Base-by-base conservation (phyloP, 2,329 filamentous ascomycete genomes). In the Fusarium albosuccineum region DNA sequence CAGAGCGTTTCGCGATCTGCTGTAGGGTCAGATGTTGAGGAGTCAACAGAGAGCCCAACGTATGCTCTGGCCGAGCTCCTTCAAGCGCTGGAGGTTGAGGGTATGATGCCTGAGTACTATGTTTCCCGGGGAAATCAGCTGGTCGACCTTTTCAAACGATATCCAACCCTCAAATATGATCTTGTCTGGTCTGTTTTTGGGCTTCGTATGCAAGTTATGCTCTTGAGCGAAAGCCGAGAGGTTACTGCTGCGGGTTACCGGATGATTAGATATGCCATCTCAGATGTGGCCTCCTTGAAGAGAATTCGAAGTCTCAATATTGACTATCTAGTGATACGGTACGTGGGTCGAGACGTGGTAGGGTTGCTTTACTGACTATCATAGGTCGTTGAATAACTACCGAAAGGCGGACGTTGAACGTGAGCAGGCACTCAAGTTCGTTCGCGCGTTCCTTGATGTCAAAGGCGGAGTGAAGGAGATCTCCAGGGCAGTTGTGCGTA, bases 141-240 rank as follows among this genome's bases (percentile, higher is more conserved):
- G 9, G 96, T 98, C n/a, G 92, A 97, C 65, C 84, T 99, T n/a
- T 97, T 99, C 81, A 97, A 95, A 77, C 87, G 93, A 54, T 89
- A 98, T 78, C 93, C 94, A 1, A 95, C 93, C 1, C 85, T 99
- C 59, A 99, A 99, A 76, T 97, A 98, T 77, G 97, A 99, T 78
- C 82, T 99, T 49, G 94, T 93, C 2, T 99, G 96, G 96, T 92
- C 94, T 5, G 90, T 97, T 2, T 99, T 99, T 79, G 96, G 97
- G 2, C 81, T 97, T 49, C 88, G 96, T 42, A 94, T 98, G 83
- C 96, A 99, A 79, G 90, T 93, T 70, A 97, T 99, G 93, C 89
- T 99, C 22, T 83, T 99, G 58, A 97, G 95, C 75, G 95, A 97
- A 71, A 97, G 92, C 77, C 89, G 95, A 69, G 97, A 99, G 81